A percentile compares a stretch with the other conserved stretches of the same genome.
phyloP scores from a whole-genome alignment of 2,329 filamentous ascomycete genomes.

The Aureobasidium pullulans region DNA sequence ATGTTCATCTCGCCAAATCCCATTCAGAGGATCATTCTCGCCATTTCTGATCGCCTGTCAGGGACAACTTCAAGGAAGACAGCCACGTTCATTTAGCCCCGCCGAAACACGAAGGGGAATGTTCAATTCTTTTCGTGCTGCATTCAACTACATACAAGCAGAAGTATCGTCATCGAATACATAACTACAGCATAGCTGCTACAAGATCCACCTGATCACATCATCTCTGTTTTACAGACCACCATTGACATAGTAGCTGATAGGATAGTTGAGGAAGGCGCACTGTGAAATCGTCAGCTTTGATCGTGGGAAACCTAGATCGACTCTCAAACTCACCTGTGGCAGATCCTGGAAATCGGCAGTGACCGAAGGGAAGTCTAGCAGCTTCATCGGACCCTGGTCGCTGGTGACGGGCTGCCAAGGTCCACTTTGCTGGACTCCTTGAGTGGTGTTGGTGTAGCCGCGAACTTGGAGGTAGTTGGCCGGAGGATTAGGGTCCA shows the following conservation, averaged over 20 bases:
- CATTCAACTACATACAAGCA: not conserved
- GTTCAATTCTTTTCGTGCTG: too few species aligned
- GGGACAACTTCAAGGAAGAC: too few species aligned
- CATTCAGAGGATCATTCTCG: too few species aligned
- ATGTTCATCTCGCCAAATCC: too few species aligned
- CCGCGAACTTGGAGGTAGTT: conserved; percentile 41
- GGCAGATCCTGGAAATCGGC: conserved; percentile 41
- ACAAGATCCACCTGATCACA: not conserved
- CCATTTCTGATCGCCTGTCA: too few species aligned
- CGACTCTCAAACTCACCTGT: conserved; percentile 25
- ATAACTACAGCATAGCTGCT: not conserved
- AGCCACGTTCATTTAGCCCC: not conserved
- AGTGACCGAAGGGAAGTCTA: conserved; percentile 41
- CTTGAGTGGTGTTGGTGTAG: conserved; percentile 37
- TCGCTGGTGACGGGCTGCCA: conserved; percentile 33
- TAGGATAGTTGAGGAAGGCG: conserved; percentile 37
- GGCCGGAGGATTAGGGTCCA: conserved; percentile 44
- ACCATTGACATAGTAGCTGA: conserved; percentile 36
- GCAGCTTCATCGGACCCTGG: conserved; percentile 34
- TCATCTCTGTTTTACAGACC: conserved; percentile 12
- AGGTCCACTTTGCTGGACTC: conserved; percentile 31
- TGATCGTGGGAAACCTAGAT: not conserved
- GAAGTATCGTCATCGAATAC: not conserved
- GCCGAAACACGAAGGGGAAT: not conserved
- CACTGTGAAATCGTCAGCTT: conserved; percentile 28